phyloP scores from a whole-genome alignment of 228 moss, liverwort and hornwort species.

The Sphagnum magellanicum region DNA sequence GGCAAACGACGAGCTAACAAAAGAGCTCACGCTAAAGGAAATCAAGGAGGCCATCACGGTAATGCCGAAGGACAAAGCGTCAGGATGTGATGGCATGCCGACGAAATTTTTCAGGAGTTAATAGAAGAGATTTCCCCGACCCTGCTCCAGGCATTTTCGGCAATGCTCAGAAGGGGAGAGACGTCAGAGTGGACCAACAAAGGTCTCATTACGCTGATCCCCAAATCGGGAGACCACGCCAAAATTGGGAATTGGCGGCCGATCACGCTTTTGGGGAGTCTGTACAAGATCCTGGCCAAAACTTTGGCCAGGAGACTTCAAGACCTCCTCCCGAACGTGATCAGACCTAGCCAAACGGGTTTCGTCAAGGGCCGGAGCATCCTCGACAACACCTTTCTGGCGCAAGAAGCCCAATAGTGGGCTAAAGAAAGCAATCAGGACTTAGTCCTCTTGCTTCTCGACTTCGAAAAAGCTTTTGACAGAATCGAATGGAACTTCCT shows the following conservation, averaged over 20 bases:
- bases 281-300: conserved; percentile 4
- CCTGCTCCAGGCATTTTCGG: neutral
- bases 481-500: neutral
- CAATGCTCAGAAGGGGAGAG: neutral
- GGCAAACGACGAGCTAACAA: neutral
- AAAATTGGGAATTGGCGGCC: neutral
- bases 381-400: conserved; percentile 1
- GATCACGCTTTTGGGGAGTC: neutral
- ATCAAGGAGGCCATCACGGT: neutral
- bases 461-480: conserved; percentile 1
- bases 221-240: neutral
- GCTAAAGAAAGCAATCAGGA: neutral
- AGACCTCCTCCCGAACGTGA: neutral
- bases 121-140: neutral
- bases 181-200: too few relatives aligned
- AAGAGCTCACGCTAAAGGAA: neutral
- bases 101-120: neutral
- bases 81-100: neutral
- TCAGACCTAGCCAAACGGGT: neutral
- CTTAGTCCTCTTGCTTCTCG: neutral
- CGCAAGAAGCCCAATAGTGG: neutral
- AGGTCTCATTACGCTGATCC: neutral
- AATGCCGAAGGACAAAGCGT: neutral
- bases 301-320: neutral
- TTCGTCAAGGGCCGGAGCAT: neutral